Base-by-base conservation (phyloP, 768 basidiomycete genomes). In the Fomitopsis serialis region DNA sequence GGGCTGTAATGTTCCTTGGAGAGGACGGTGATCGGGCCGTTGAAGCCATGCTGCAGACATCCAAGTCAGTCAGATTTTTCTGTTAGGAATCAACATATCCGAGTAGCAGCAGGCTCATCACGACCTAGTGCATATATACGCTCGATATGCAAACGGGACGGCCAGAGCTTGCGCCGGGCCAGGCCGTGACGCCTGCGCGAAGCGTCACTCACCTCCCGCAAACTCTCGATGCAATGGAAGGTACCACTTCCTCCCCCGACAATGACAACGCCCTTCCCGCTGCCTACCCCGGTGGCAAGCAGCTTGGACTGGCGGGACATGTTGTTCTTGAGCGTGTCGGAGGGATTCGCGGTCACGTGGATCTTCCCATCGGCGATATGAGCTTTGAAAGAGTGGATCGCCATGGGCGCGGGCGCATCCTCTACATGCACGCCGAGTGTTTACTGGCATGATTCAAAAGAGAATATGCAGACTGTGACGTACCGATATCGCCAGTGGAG, bases 201-300 rank as follows among this genome's bases (percentile, higher is more conserved):
- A n/a, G n/a, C n/a, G n/a, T n/a, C n/a, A 57, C 74, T 46, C 51
- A 88, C 89, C 81, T 91, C 87, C 58, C 92, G 74, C 62, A 96
- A 70, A 65, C 89, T 87, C 67, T 93, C 89, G 43, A 92, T 75
- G 5, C 84, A 78, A 53, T 88, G 79, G 63, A 89, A 83, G 10
- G 85, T 80, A 29, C 85, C 92, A 23, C 87, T 80, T 9, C 93
- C 93, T 34, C 93, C 93, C 36, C 93, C 93, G 19, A 94, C 77
- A 50, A 95, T 88, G 37, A 95, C 82, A 21, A 92, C 82, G 21
- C 87, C 87, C 19, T 80, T 80, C 25, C 70, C 67, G n/a, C 70
- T 69, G 46, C 78, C 76, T 17, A 66, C 68, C 2, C 76, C 74
- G 7, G 68, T 72, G 1, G 78, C 74, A 32, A 76, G 73, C 6